phyloP scores from a whole-genome alignment of 2,329 filamentous ascomycete genomes.

The Botrytis cinerea region DNA sequence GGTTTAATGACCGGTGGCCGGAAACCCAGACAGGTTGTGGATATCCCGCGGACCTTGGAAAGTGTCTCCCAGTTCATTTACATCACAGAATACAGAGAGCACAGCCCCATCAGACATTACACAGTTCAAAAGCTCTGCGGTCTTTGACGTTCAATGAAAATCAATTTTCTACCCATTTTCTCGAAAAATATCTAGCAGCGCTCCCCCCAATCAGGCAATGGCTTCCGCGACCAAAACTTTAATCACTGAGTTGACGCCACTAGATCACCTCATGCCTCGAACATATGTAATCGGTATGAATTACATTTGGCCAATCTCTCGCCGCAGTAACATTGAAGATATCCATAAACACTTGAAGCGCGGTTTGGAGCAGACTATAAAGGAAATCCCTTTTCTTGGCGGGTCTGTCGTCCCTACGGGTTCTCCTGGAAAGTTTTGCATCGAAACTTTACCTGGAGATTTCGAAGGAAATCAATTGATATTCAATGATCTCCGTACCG shows the following conservation, averaged over 20 bases:
- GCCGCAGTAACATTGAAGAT: conserved; percentile 17
- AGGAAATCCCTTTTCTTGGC: conserved; percentile 14
- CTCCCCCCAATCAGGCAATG: background rate
- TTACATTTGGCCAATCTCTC: background rate
- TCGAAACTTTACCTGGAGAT: conserved; percentile 11
- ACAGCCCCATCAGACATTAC: background rate
- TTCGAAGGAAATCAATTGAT: conserved; percentile 10
- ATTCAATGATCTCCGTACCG: conserved; percentile 12
- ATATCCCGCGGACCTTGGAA: background rate
- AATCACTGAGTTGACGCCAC: conserved; percentile 19
- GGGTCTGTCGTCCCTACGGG: background rate
- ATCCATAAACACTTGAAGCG: conserved; percentile 4
- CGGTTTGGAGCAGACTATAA: conserved; percentile 14
- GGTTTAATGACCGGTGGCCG: background rate
- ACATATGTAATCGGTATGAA: conserved; percentile 13
- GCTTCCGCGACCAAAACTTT: background rate
- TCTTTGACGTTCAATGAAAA: background rate
- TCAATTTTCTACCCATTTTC: background rate
- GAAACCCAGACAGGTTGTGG: background rate
- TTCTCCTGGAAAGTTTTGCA: background rate
- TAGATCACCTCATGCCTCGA: conserved; percentile 19
- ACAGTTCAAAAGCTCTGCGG: background rate
- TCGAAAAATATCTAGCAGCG: background rate
- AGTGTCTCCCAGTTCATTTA: background rate
- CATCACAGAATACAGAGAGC: background rate